These are phyloP conservation scores for Tylopilus rubrobrunneus DNA, from an alignment of 768 basidiomycete species.

Conservation along the genomic window DNA sequence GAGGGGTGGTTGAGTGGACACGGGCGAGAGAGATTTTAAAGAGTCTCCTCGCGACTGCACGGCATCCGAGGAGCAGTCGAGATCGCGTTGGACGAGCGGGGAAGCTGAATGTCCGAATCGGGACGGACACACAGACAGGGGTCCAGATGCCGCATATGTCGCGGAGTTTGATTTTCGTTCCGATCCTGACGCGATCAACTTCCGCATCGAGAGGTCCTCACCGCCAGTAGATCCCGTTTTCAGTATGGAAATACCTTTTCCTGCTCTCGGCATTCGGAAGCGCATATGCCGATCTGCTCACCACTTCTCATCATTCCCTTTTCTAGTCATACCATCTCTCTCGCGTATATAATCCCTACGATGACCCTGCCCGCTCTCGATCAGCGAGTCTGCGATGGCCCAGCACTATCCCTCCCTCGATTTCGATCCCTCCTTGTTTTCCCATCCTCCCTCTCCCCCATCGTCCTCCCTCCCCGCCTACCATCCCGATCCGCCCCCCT, in stretches of 20 bases:
- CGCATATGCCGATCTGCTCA: slow-evolving; percentile 19
- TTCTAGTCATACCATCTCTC: slow-evolving; percentile 4
- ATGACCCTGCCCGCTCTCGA: background rate
- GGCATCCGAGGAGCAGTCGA: slow-evolving; percentile 25
- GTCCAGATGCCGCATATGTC: slow-evolving; percentile 1
- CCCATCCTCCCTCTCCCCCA: background rate
- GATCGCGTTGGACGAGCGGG: background rate
- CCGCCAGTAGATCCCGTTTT: background rate
- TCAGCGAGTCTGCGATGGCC: slow-evolving; percentile 12
- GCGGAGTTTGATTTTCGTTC: slow-evolving; percentile 23
- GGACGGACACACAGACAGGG: background rate
- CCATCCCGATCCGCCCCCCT: slow-evolving; percentile 6
- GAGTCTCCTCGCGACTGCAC: background rate
- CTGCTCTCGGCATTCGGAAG: slow-evolving; percentile 2
- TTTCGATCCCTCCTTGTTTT: slow-evolving; percentile 7
- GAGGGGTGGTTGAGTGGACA: background rate
- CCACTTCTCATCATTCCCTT: slow-evolving; percentile 12
- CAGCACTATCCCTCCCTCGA: slow-evolving; percentile 14
- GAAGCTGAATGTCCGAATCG: background rate
- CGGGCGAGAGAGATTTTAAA: slow-evolving; percentile 1
- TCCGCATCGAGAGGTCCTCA: slow-evolving; percentile 9
- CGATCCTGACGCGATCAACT: slow-evolving; percentile 25
- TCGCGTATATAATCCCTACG: slow-evolving; percentile 16
- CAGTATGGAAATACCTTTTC: background rate
- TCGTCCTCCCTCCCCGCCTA: slow-evolving; percentile 5